phyloP scores from a whole-genome alignment of 1,284 basidiomycete genomes.

The Athelia sp. region DNA sequence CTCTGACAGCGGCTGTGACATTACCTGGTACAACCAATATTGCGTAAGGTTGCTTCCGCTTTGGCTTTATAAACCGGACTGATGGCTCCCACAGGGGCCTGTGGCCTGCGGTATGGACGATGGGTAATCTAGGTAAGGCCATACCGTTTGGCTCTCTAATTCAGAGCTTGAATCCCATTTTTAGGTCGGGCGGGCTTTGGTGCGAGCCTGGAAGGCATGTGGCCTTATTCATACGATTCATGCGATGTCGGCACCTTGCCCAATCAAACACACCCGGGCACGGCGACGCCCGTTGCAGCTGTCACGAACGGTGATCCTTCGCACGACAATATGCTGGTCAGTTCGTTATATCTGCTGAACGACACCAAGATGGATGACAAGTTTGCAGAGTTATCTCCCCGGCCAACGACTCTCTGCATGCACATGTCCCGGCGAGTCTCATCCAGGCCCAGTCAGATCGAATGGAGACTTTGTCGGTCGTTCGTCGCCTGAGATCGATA shows the following conservation, averaged over 20 bases:
- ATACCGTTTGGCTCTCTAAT: not conserved
- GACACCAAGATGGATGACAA: too few relatives aligned
- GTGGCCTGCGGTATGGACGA: conserved; percentile 77
- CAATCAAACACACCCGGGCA: conserved; percentile 67
- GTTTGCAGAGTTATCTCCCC: conserved; percentile 45
- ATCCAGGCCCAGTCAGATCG: conserved; percentile 49
- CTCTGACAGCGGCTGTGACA: conserved; percentile 43
- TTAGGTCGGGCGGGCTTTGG: conserved; percentile 70
- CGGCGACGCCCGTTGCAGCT: conserved; percentile 42
- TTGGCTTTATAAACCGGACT: not conserved
- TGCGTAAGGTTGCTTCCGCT: conserved; percentile 24
- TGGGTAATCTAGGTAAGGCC: conserved; percentile 69
- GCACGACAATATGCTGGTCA: conserved; percentile 33
- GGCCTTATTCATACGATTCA: conserved; percentile 69
- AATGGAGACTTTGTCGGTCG: conserved; percentile 51
- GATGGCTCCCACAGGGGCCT: conserved; percentile 37
- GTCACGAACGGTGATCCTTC: conserved; percentile 36
- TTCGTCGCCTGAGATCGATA: conserved; percentile 54
- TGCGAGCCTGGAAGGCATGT: conserved; percentile 60
- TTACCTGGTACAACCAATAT: conserved; percentile 58
- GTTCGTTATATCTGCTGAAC: conserved; percentile 4
- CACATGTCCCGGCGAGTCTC: conserved; percentile 46
- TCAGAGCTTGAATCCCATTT: conserved; percentile 23
- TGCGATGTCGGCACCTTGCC: conserved; percentile 84
- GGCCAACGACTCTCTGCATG: conserved; percentile 77